These are phyloP conservation scores for Plasmodium sp. DNA, from an alignment of 169 alveolate genomes.

Conservation along the genomic window DNA sequence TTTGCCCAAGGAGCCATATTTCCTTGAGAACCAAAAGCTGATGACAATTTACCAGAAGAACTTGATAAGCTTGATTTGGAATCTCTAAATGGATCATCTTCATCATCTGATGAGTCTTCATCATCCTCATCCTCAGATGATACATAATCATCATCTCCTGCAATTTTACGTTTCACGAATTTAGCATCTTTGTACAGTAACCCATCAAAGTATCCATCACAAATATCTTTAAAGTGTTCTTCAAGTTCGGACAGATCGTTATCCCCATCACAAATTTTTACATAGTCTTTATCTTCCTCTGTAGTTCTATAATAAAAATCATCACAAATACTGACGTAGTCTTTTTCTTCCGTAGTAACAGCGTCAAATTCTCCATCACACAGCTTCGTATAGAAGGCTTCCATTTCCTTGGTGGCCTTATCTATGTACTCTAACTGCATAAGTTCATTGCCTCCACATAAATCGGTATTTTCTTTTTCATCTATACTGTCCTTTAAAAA, in stretches of 20 bases:
- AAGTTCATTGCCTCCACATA: neutral
- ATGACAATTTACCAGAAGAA: neutral
- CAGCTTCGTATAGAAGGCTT: neutral
- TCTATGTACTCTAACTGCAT: neutral
- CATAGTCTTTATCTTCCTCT: neutral
- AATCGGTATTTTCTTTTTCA: neutral
- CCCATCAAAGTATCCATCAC: neutral
- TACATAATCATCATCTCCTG: neutral
- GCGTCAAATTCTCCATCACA: neutral
- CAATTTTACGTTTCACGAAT: neutral
- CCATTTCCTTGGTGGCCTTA: neutral
- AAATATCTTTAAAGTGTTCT: neutral
- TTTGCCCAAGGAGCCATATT: neutral
- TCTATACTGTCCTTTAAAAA: neutral
- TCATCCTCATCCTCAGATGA: neutral
- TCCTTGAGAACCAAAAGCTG: neutral
- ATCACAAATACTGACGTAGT: neutral
- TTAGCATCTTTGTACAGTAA: neutral
- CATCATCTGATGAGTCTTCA: neutral
- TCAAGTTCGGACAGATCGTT: neutral
- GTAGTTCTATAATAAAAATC: neutral
- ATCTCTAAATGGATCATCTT: neutral
- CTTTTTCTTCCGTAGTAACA: neutral
- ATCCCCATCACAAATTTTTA: neutral
- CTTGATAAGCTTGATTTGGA: neutral